Evolutionary conservation across 2,329 filamentous ascomycete species (phyloP), one percentile per base, ranked within the genome.

Genomic region (Metarhizium sp.): DNA sequence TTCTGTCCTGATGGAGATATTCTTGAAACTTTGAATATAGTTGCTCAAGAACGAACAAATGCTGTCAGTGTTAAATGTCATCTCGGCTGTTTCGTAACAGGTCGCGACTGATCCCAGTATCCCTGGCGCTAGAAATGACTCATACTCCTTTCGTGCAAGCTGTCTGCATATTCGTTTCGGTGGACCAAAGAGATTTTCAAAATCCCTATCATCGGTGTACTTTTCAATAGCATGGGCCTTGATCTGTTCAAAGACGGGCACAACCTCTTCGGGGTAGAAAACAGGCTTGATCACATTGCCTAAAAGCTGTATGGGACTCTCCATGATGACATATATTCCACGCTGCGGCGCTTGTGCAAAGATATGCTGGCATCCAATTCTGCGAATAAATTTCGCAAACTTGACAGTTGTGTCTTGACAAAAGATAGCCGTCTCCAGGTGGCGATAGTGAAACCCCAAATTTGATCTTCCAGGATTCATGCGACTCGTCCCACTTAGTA

Each of bases 331-430:
- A 13, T 54, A 54, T 25, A 54, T 54, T 25, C 52, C 52, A 13
- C n/a, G 16, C 14, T 54, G 52, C 2, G 52, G 52, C 20, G 52
- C 52, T 3, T 50, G 29, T 0, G 52, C 46, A 43, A 54, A 54
- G 30, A 54, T 54, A 10, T 29, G 7, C 16, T 6, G 45, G 18
- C 52, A 54, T 43, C 46, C 46, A 18, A 54, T 54, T 25, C 46
- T 8, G 34, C 50, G n/a, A n/a, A 54, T 46, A 32, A 54, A 54
- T 20, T 42, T 38, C 2, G 52, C 43, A 20, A 54, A 54, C 13
- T 30, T 50, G 32, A 54, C 52, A 13, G 52, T 54, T 13, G 50
- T 50, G 14, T 54, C 52, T 20, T 54, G 52, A n/a, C 52, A 54
- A 11, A 54, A 54, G 14, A 18, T 43, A 4, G 52, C 52, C 11